Base-by-base conservation (phyloP, 345 rosid genomes). In the Gossypium arboreum region DNA sequence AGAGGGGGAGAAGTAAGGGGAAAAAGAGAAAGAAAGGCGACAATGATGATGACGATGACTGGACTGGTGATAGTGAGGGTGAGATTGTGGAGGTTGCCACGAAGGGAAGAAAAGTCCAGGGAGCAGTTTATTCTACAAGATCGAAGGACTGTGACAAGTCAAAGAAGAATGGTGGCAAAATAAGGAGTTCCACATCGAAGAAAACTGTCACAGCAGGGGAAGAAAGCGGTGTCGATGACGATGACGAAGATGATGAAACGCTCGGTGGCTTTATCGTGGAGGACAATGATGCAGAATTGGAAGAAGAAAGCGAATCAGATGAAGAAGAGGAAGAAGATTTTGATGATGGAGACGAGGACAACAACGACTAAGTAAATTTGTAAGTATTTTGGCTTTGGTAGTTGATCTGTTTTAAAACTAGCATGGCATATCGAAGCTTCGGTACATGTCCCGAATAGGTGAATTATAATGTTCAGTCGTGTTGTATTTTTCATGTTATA, bases 191-290 rank as follows among this genome's bases (percentile, higher is more conserved):
- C 48, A 67, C 9, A 58, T 68, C 52, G 56, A 67, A 78, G 71
- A 67, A 78, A 79, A 70, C 51, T 52, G 11, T 44, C 22, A 0
- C 16, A 51, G 25, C 73, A 7, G 11, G 47, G 24, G 13, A 75
- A 16, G 80, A 50, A 45, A 84, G 70, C 12, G 78, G 43, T 0
- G 88, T 77, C 0, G 83, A 84, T 2, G 88, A 83, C 17, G 91
- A 34, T 2, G 88, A 82, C 17, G 90, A 34, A 34, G 41, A 84
- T 22, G 90, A 88, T 79, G 96, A 87, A 63, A 90, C 88, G 2
- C 79, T 93, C 29, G 93, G 93, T 16, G 97, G 92, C 54, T 91
- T 90, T 81, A 88, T 93, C 83, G 88, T 87, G 74, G 79, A 75
- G 27, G 94, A 89, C 64, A 85, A 84, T 43, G 83, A 86, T 55